Percentiles rank a stretch among this genome's conserved stretches.
Conservation (phyloP, 352 stramenopile species). For the Bremia lactucae region DNA sequence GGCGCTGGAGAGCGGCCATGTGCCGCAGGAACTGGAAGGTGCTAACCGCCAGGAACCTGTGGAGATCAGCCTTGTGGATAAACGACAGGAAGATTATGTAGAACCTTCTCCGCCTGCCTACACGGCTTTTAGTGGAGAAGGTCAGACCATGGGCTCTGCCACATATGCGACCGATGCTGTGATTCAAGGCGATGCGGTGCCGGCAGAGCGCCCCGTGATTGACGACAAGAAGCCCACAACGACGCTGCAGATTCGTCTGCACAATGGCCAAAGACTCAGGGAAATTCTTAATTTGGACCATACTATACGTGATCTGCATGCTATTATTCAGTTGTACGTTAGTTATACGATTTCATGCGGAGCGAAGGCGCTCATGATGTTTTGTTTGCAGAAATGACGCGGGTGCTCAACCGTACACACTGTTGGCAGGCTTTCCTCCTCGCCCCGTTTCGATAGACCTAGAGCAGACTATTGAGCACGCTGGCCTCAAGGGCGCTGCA, state of each 20-base stretch:
- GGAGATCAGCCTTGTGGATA: constrained; percentile 80
- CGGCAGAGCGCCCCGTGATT: constrained; percentile 45
- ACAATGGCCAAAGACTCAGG: constrained; percentile 68
- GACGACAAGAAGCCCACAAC: constrained; percentile 83
- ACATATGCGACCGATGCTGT: constrained; percentile 37
- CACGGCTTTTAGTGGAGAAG: constrained; percentile 77
- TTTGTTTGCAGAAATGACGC: constrained; percentile 50
- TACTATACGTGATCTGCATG: constrained; percentile 82
- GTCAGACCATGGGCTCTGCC: constrained; percentile 65
- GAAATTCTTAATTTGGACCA: constrained; percentile 84
- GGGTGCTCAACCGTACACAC: constrained; percentile 70
- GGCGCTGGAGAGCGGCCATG: constrained; percentile 65
- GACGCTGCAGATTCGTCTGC: constrained; percentile 82
- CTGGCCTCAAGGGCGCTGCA: constrained; percentile 85
- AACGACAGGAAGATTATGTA: constrained; percentile 76
- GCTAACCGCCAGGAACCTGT: constrained; percentile 58
- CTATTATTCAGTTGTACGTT: constrained; percentile 72
- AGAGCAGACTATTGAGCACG: constrained; percentile 80
- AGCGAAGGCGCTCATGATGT: neutral
- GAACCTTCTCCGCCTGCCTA: constrained; percentile 59
- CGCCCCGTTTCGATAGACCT: constrained; percentile 77
- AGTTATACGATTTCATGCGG: neutral
- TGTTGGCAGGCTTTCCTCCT: constrained; percentile 89
- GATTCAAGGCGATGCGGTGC: constrained; percentile 24
- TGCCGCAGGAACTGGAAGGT: constrained; percentile 66